These are phyloP conservation scores for Beauveria rudraprayagi DNA, from an alignment of 2,329 filamentous ascomycete species.

Conservation along the genomic window DNA sequence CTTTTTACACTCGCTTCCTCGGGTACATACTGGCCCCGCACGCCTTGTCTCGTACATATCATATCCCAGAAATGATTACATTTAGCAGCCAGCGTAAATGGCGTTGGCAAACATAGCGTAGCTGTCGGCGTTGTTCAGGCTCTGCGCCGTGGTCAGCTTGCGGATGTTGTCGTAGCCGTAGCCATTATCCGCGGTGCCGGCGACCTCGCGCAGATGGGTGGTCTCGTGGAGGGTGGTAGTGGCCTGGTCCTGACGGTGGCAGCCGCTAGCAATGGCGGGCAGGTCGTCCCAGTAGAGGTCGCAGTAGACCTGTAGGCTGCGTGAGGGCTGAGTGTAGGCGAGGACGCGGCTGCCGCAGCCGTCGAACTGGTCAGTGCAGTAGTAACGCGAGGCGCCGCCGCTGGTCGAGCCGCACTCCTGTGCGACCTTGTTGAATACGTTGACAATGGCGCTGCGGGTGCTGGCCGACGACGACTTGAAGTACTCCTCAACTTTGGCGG, in stretches of 20 bases:
- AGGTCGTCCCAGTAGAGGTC: conserved; percentile 8
- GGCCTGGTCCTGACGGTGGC: conserved; percentile 11
- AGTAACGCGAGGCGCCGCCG: conserved; percentile 38
- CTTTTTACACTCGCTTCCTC: neutral
- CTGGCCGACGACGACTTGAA: conserved; percentile 49
- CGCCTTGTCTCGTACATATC: neutral
- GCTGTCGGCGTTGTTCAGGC: conserved; percentile 15
- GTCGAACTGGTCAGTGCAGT: conserved; percentile 45
- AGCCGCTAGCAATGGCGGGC: conserved; percentile 12
- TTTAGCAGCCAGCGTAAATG: conserved; percentile 10
- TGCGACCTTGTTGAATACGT: conserved; percentile 38
- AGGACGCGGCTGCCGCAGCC: conserved; percentile 34
- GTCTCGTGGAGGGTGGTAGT: conserved; percentile 11
- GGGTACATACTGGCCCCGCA: neutral
- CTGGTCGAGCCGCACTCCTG: conserved; percentile 40
- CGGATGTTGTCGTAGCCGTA: conserved; percentile 15
- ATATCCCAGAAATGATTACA: neutral
- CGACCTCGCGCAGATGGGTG: conserved; percentile 8
- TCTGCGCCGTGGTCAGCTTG: conserved; percentile 10
- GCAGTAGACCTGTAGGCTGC: conserved; percentile 10
- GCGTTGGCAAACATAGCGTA: conserved; percentile 16
- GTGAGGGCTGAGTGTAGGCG: conserved; percentile 12
- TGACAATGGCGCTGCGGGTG: conserved; percentile 37
- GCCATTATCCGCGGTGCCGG: conserved; percentile 4
- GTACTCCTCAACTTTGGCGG: conserved; percentile 48